These are phyloP conservation scores for Fraxinus sp. DNA, from an alignment of 305 asterid species.

Conservation along the genomic window DNA sequence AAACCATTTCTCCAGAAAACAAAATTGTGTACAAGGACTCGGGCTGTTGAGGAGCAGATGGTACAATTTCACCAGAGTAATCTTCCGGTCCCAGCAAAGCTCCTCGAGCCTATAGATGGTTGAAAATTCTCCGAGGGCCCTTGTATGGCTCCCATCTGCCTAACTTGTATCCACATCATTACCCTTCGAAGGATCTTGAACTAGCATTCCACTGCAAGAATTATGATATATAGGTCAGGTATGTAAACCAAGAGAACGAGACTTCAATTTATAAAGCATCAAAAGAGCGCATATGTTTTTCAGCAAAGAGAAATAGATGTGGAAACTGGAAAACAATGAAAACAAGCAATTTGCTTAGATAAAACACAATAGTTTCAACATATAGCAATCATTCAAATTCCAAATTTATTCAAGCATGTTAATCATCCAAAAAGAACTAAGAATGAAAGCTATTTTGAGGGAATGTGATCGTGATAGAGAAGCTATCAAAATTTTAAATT, in stretches of 20 bases:
- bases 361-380: neutral
- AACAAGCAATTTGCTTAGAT: neutral
- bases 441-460: neutral
- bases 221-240: slow-evolving; percentile 18
- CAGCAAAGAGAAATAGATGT: neutral
- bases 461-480: neutral
- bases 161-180: slow-evolving; percentile 82
- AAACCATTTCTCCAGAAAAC: slow-evolving; percentile 95
- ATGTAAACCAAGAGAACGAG: neutral
- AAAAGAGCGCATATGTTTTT: neutral
- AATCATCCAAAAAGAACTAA: neutral
- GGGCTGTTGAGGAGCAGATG: slow-evolving; percentile 68
- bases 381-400: neutral
- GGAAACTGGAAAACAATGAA: neutral
- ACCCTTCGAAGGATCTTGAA: slow-evolving; percentile 81
- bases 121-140: slow-evolving; percentile 52
- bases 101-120: slow-evolving; percentile 75
- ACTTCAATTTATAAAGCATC: neutral
- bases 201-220: slow-evolving; percentile 79
- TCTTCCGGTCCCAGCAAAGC: slow-evolving; percentile 77
- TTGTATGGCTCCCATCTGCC: slow-evolving; percentile 67
- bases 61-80: slow-evolving; percentile 66
- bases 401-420: neutral
- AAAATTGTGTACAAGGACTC: slow-evolving; percentile 70
- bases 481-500: neutral